Evolutionary conservation across 2,329 filamentous ascomycete genomes (phyloP), one percentile per base, ranked within the genome.

Genomic region (Blastomyces gilchristii): DNA sequence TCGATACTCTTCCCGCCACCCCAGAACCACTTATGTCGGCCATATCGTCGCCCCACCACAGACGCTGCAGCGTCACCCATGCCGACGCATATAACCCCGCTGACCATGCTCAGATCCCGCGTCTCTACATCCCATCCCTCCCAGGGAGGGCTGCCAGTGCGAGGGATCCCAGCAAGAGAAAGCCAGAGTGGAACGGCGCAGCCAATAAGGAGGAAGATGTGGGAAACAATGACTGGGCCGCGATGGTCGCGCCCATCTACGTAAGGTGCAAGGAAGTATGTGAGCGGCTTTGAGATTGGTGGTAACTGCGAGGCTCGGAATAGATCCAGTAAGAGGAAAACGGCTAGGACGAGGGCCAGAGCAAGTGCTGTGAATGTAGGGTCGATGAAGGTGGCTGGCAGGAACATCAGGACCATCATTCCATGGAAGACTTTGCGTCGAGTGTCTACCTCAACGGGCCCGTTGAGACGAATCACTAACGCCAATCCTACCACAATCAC

Each of bases 341-440:
- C 81, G 3, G 89, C 86, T 45, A 99, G 82, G 34, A 91, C 85
- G 41, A 97, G 78, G 0, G 83, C 81, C n/a, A 97, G 81, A 0
- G 91, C 90, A 14, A 99, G 80, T 0, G 89, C 85, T 59, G 87
- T 86, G 74, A 90, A 97, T 50, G 87, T 82, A 0, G 94, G 93
- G 73, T 99, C 94, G 66, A 97, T 78, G 72, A 86, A 97, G 1
- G 88, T 89, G 1, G 90, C 86, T 0, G 94, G 92, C 1, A 97
- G 81, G 63, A 99, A 87, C 90, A 99, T 97, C 63, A 86, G 86
- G 8, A 97, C 93, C 89, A 97, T 97, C 83, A 93, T 96, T 68
- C 95, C 95, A 75, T 99, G 94, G 74, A 99, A 99, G 31, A 97
- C 90, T 75, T 99, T 99, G 60, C 94, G 86, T 59, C 94, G 85